Percentiles rank a stretch among this genome's conserved stretches.
phyloP scores from a whole-genome alignment of 345 rosid genomes.

The Linum trigynum region DNA sequence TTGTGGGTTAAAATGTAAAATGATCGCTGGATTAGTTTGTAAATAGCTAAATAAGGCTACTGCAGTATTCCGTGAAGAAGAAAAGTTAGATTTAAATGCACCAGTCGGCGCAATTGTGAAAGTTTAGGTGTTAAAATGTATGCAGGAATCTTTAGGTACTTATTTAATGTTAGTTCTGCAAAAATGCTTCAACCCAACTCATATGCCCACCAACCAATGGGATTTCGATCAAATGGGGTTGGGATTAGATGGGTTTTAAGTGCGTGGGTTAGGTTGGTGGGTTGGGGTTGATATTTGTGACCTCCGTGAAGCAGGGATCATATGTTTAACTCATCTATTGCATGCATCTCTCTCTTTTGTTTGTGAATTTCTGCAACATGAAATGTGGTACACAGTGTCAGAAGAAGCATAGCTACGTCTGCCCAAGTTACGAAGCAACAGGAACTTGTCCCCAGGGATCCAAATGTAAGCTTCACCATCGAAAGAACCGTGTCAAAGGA shows the following conservation, averaged over 20 bases:
- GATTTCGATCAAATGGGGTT: not conserved
- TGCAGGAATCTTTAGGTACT: too few relatives aligned
- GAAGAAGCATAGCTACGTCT: conserved; percentile 86
- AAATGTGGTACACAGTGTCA: conserved; percentile 68
- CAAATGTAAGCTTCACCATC: conserved; percentile 92
- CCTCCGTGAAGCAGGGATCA: too few relatives aligned
- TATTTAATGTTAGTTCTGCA: too few relatives aligned
- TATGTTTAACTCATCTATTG: not conserved
- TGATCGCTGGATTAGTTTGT: too few relatives aligned
- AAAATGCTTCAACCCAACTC: too few relatives aligned
- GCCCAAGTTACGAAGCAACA: conserved; percentile 66
- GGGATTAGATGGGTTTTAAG: not conserved
- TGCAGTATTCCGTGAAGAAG: too few relatives aligned
- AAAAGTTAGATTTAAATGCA: too few relatives aligned
- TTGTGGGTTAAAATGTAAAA: too few relatives aligned
- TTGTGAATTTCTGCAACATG: conserved; percentile 22
- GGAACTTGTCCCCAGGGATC: conserved; percentile 75
- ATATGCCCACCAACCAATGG: not conserved
- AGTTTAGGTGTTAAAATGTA: too few relatives aligned
- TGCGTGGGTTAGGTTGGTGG: not conserved
- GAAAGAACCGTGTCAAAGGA: conserved; percentile 48
- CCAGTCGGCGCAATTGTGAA: too few relatives aligned
- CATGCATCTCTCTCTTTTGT: not conserved
- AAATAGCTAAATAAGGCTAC: too few relatives aligned
- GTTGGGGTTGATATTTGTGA: not conserved